Base-by-base conservation (phyloP, 257 asterid genomes). In the Ligustrum vulgare region DNA sequence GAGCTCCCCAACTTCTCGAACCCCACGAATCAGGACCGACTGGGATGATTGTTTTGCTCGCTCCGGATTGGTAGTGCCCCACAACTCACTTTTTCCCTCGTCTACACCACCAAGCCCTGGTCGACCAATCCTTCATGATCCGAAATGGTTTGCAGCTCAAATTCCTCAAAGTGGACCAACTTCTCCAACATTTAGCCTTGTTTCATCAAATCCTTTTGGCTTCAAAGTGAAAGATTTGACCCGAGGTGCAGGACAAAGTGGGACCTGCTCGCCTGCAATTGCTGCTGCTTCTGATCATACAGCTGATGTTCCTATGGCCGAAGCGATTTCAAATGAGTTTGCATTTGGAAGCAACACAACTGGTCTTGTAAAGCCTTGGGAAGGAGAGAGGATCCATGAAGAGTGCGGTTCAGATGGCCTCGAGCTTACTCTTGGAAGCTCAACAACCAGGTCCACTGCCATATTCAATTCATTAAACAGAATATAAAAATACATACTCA, bases 171-270 rank as follows among this genome's bases (percentile, higher is more conserved):
- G 85, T 36, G 85, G 87, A 36, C 86, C 89, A 16, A 86, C 92
- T 28, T 91, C 97, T 31, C 98, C 96, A 13, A 87, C 92, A n/a
- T 89, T 85, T 35, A 92, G 92, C 80, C 92, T 92, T 6, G 96
- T 89, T 20, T 85, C 93, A 16, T 76, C 90, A 0, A 89, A 87
- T 65, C 96, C 97, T 6, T 89, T 90, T 71, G 93, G 93, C 8
- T 89, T 85, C 81, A 82, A 85, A 45, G 77, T 79, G 34, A 85
- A 83, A 12, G 62, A 77, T 41, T 18, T 86, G 39, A 65, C 79
- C 6, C 83, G 73, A 12, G 77, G 87, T 23, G 91, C 87, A 0
- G 87, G 87, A 18, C 89, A 81, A 64, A 92, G 96, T 54, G 97
- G 96, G 69, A 85, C 96, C 18, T 92, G 97, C 80, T 92, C 97